These are phyloP conservation scores for Acanthamoeba healyi DNA, from an alignment of 208 protist genomes.

Conservation along the genomic window DNA sequence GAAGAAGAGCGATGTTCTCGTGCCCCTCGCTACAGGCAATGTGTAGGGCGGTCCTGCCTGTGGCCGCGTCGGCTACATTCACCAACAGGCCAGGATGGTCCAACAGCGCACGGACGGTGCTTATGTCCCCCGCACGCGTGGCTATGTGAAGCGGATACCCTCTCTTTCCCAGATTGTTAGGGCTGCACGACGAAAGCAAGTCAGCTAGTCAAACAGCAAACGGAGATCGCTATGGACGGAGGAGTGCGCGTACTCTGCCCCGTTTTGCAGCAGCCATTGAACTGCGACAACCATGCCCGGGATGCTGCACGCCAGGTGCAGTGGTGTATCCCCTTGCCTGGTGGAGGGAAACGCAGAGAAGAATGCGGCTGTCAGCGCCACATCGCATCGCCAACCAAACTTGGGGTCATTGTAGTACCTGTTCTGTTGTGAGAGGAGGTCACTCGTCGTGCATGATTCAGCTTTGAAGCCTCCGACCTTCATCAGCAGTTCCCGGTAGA, in stretches of 20 bases:
- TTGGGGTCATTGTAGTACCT: background rate
- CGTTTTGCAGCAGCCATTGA: slow-evolving; percentile 7
- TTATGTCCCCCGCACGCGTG: background rate
- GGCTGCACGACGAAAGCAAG: background rate
- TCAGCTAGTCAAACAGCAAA: background rate
- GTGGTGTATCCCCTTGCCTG: background rate
- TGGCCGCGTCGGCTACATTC: background rate
- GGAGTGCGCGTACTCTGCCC: background rate
- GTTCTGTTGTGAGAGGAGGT: background rate
- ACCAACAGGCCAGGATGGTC: background rate
- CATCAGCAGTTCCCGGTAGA: slow-evolving; percentile 10
- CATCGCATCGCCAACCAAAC: too few relatives aligned
- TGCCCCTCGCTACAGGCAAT: background rate
- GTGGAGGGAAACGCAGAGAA: background rate
- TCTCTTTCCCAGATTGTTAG: background rate
- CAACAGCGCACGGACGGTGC: slow-evolving; percentile 26
- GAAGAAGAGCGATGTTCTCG: slow-evolving; percentile 19
- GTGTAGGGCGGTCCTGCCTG: background rate
- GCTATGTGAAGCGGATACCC: slow-evolving; percentile 41
- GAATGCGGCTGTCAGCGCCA: too few relatives aligned
- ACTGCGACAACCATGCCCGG: slow-evolving; percentile 20
- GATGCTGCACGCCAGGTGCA: slow-evolving; percentile 6
- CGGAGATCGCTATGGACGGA: too few relatives aligned
- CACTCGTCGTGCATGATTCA: background rate
- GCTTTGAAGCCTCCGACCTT: background rate